Base-by-base conservation (phyloP, 192 early-diverging fungal species). In the Cladochytrium replicatum region DNA sequence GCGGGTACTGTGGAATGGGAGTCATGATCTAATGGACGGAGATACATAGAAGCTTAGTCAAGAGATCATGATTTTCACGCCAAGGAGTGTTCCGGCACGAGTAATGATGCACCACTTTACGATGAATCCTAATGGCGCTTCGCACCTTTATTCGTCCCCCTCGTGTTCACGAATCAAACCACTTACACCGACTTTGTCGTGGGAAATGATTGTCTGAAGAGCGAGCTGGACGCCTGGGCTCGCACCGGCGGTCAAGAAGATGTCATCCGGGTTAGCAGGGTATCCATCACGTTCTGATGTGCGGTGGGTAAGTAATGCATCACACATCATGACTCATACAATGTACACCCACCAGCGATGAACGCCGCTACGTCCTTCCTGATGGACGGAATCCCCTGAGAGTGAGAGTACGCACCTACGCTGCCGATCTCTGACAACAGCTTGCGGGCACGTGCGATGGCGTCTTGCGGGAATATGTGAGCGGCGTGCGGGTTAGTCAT, bases 11-110 rank as follows among this genome's bases (percentile, higher is more conserved):
- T 29, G 95, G 95, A 44, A 99, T 92, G 21, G 95, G 95, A 55
- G 97, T 97, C 93, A 99, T 91, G 59, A 99, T 87, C 63, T 67
- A 30, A n/a, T n/a, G n/a, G n/a, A n/a, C n/a, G n/a, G n/a, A n/a
- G n/a, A n/a, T n/a, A n/a, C n/a, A n/a, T 11, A 26, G 39, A 64
- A n/a, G 6, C 24, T 9, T 22, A 25, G 7, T 52, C 29, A 55
- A 48, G 2, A 32, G 15, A 60, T 2, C 17, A 8, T 13, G 13
- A 43, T 48, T 19, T 41, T 23, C 13, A 3, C 17, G 13, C 6
- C 4, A 66, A 22, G 5, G 22, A 19, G n/a, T n/a, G n/a, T 45
- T 25, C 22, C 22, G 29, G n/a, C n/a, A n/a, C n/a, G n/a, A n/a
- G n/a, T n/a, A n/a, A n/a, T n/a, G n/a, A n/a, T n/a, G n/a, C n/a